Evolutionary conservation across 495 filamentous ascomycete genomes (phyloP), one percentile per base, ranked within the genome.

Genomic region (Penicillium cataractarum): DNA sequence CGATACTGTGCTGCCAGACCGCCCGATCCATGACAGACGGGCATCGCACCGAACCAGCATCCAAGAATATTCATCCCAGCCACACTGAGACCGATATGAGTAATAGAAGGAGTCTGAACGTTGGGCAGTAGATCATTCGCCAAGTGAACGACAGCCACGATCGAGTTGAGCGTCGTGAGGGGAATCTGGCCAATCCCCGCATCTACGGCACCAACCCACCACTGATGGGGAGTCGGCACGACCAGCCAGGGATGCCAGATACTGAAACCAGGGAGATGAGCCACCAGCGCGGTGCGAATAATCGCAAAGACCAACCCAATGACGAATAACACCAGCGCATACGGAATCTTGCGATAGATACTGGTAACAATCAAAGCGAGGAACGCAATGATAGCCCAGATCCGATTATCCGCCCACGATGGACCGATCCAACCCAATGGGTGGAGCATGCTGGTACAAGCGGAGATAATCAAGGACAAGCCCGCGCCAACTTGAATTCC

Each of bases 401-500:
- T 71, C 13, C 87, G 82, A 73, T 92, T 96, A 73, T 96, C 90
- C 6, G 85, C 82, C 79, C 81, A 85, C 10, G 79, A 84, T 2
- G 89, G 86, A 19, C 69, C 68, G 1, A 75, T 67, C 84, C 86
- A 91, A 6, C 76, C 77, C 12, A 91, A 79, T 4, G 84, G 81
- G 19, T 78, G 73, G 9, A 92, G 82, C 37, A 92, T 76, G 57
- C 81, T 80, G 3, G 77, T 71, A n/a, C 89, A 89, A 8, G 91
- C 89, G 24, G 90, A 89, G 55, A 94, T 85, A 46, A 90, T 80
- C 13, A 98, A 83, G 13, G 86, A 88, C 26, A 98, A 76, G 0
- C 92, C 94, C 4, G 94, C 93, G 26, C 93, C 94, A 50, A 97
- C 86, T 75, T 98, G 94, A 67, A 98, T 97, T 12, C 94, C 94